Base-by-base conservation (phyloP, 1,284 basidiomycete species). In the Cutaneotrichosporon cyanovorans region DNA sequence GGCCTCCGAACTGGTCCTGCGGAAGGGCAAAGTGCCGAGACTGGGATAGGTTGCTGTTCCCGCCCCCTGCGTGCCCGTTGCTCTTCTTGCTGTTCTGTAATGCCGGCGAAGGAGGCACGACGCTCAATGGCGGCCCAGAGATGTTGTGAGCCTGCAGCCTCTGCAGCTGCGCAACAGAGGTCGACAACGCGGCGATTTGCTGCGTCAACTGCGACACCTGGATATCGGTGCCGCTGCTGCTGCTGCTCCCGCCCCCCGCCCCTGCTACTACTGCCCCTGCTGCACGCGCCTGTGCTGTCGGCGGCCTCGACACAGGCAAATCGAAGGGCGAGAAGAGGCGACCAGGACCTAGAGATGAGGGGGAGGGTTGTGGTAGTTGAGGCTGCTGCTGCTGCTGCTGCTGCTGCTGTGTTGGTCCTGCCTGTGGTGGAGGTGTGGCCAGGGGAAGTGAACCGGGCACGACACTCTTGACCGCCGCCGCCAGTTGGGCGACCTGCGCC, bases 111-210 rank as follows among this genome's bases (percentile, higher is more conserved):
- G 25, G 25, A 28, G 43, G 37, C 15, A 38, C 28, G 8, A 30
- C 30, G 4, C 44, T 35, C 22, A 37, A 14, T 12, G 45, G 48
- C 1, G 45, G 50, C 9, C 18, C 37, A 18, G 14, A 28, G 21
- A 42, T 33, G 33, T 51, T 56, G 49, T 48, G 51, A 11, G 42
- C 54, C 50, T 65, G 62, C 11, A 63, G 52, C 1, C 60, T 54
- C 50, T 65, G 59, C 12, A 90, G 76, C 66, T 90, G 87, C 16
- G 87, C 84, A 39, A 91, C 87, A n/a, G 85, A 87, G 0, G 83
- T 81, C 22, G 86, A 89, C 53, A 91, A 74, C 12, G 83, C 85
- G 57, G 83, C 83, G 45, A 90, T 74, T 42, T 86, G 81, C 61
- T 85, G 84, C 9, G 85, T 83, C 34, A 91, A 83, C 38, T 81